Evolutionary conservation across 2,329 filamentous ascomycete genomes (phyloP).

Genomic region (Drechmeria coniospora): DNA sequence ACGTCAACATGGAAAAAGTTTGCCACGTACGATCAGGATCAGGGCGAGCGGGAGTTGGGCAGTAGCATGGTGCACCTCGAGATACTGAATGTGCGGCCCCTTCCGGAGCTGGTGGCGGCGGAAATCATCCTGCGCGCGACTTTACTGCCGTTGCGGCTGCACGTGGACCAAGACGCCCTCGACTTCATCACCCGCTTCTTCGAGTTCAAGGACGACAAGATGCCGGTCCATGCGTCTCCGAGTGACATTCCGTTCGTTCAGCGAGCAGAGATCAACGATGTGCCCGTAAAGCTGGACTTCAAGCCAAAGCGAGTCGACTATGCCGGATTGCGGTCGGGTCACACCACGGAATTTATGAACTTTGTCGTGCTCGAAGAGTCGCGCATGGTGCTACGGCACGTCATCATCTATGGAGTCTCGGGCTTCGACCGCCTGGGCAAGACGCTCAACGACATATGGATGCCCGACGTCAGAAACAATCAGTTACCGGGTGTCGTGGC

Average conservation of each 20-base stretch:
- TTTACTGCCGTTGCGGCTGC: conserved; percentile 70
- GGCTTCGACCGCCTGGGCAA: conserved; percentile 85
- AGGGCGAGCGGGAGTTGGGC: conserved; percentile 70
- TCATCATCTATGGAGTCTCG: conserved; percentile 81
- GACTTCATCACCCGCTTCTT: conserved; percentile 98
- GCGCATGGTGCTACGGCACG: conserved; percentile 70
- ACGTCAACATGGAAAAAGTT: conserved; percentile 99
- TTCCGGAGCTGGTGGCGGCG: conserved; percentile 69
- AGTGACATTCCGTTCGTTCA: conserved; percentile 78
- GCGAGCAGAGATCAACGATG: conserved; percentile 69
- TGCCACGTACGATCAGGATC: conserved; percentile 79
- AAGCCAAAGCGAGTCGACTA: conserved; percentile 99
- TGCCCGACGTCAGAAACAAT: conserved; percentile 76
- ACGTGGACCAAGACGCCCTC: conserved; percentile 93
- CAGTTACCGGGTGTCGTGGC: conserved; percentile 82
- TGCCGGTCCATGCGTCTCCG: conserved; percentile 37
- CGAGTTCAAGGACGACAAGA: conserved; percentile 77
- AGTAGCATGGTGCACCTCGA: conserved; percentile 85
- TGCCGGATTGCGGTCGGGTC: conserved; percentile 75
- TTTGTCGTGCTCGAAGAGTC: conserved; percentile 85
- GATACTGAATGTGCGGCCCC: conserved; percentile 72
- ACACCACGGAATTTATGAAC: conserved; percentile 97
- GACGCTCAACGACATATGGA: conserved; percentile 92
- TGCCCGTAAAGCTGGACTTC: conserved; percentile 79
- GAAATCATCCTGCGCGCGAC: conserved; percentile 74